Percentiles rank a stretch among this genome's conserved stretches.
Evolutionary conservation across 495 filamentous ascomycete genomes (phyloP).

Genomic region (Symbiotaphrina buchneri): DNA sequence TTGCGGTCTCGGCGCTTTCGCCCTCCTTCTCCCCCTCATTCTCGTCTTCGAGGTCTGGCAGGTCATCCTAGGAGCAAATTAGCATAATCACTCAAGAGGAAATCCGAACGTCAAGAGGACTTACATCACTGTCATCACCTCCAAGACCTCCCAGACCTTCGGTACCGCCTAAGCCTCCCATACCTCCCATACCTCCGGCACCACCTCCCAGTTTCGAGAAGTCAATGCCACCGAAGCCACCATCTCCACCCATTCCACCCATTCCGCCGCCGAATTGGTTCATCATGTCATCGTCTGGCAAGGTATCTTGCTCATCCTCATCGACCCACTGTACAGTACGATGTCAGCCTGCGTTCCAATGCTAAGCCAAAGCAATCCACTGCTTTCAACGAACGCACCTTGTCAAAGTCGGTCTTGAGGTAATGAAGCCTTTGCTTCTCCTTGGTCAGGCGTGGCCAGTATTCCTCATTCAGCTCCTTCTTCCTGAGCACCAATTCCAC

Average conservation of each 20-base stretch:
- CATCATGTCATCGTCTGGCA: conserved; percentile 54
- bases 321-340: conserved; percentile 65
- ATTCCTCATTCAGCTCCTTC: conserved; percentile 81
- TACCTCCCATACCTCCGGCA: conserved; percentile 30
- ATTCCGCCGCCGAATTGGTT: conserved; percentile 33
- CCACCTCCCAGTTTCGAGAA: conserved; percentile 58
- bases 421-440: conserved; percentile 76
- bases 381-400: conserved; percentile 26
- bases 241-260: conserved; percentile 13
- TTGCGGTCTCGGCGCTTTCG: conserved; percentile 9
- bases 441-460: conserved; percentile 90
- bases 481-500: conserved; percentile 82
- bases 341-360: conserved; percentile 2
- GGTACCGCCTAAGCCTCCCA: conserved; percentile 23
- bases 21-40: conserved; percentile 13
- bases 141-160: conserved; percentile 21
- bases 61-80: conserved; percentile 24
- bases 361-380: neutral
- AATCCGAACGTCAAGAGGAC: neutral
- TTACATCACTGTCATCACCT: conserved; percentile 33
- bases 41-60: conserved; percentile 33
- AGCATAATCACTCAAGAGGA: too few species aligned
- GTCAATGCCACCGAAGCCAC: conserved; percentile 47
- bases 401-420: conserved; percentile 97
- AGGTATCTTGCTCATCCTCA: conserved; percentile 94